These are phyloP conservation scores for Cyphellophora attinorum DNA, from an alignment of 2,329 filamentous ascomycete species.

Conservation along the genomic window DNA sequence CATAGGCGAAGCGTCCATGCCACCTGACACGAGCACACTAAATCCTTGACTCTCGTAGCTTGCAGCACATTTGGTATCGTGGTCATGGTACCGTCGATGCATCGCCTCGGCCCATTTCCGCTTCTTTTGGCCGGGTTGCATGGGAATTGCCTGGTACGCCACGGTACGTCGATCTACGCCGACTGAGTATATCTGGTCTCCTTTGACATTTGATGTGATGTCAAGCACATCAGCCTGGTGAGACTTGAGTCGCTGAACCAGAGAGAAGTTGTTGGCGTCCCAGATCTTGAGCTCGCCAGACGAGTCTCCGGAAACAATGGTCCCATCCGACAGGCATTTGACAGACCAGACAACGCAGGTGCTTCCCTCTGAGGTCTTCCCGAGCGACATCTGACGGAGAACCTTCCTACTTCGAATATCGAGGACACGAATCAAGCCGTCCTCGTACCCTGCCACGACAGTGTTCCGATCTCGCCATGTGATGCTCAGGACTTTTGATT, in stretches of 20 bases:
- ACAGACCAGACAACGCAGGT: slow-evolving; percentile 90
- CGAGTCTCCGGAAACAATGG: slow-evolving; percentile 90
- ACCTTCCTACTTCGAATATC: slow-evolving; percentile 71
- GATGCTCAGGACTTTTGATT: slow-evolving; percentile 81
- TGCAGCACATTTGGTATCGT: slow-evolving; percentile 92
- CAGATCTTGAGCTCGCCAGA: slow-evolving; percentile 89
- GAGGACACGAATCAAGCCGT: slow-evolving; percentile 87
- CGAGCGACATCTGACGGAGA: slow-evolving; percentile 75
- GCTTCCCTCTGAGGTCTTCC: slow-evolving; percentile 70
- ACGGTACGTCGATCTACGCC: slow-evolving; percentile 86
- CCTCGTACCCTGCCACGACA: slow-evolving; percentile 86
- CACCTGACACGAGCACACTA: slow-evolving; percentile 85
- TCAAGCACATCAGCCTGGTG: slow-evolving; percentile 88
- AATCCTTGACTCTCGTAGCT: slow-evolving; percentile 75
- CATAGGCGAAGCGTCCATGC: slow-evolving; percentile 75
- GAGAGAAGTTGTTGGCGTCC: slow-evolving; percentile 85
- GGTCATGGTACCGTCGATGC: slow-evolving; percentile 77
- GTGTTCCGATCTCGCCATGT: slow-evolving; percentile 77
- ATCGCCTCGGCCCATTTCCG: slow-evolving; percentile 74
- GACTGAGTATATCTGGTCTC: slow-evolving; percentile 73
- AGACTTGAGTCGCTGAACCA: slow-evolving; percentile 73
- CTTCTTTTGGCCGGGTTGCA: slow-evolving; percentile 35
- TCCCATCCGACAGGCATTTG: slow-evolving; percentile 75
- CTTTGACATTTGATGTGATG: slow-evolving; percentile 71
- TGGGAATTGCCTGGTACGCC: slow-evolving; percentile 59